Evolutionary conservation across 352 stramenopile species (phyloP), one percentile per base, ranked within the genome.

Genomic region (Pythium graminicola): DNA sequence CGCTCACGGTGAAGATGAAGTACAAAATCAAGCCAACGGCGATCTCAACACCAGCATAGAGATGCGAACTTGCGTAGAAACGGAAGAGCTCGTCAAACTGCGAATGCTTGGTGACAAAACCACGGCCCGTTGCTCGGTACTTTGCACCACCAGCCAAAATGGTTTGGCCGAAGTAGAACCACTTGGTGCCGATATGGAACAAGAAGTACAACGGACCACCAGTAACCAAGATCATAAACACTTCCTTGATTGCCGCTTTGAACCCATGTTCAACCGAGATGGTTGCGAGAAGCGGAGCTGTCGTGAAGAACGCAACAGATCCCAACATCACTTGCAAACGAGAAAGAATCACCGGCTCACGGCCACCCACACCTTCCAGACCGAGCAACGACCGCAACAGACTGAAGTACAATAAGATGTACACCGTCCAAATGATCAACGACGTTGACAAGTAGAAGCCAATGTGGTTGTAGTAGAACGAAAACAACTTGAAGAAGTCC

Each of bases 121-220:
- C 97, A 71, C 97, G 90, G 14, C 97, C 97, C 3, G 97, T 99
- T 0, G 96, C 89, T 24, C 96, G 89, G 69, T 99, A 99, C 69
- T 98, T 99, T 1, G 97, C 96, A 44, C 96, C 96, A 48, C 97
- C 97, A 35, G 97, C 95, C 28, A 99, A 73, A 70, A 99, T 97
- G 10, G 97, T 99, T 64, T 99, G 97, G 6, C 94, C 90, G 67
- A 98, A 99, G 84, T 99, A 99, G 65, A 98, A 97, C 67, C 95
- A 97, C 61, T 98, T 98, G 19, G 96, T 99, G 60, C 98, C 96
- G 56, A 99, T 99, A 70, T 99, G 97, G 78, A 99, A 99, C 67
- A 99, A 89, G 65, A 99, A 99, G 75, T 99, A 98, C 17, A 99
- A 75, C 39, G 97, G 97, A 1, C 96, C 97, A 40, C 96, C 96